phyloP scores from a whole-genome alignment of 2,329 filamentous ascomycete genomes.

The Fusarium nodosum region DNA sequence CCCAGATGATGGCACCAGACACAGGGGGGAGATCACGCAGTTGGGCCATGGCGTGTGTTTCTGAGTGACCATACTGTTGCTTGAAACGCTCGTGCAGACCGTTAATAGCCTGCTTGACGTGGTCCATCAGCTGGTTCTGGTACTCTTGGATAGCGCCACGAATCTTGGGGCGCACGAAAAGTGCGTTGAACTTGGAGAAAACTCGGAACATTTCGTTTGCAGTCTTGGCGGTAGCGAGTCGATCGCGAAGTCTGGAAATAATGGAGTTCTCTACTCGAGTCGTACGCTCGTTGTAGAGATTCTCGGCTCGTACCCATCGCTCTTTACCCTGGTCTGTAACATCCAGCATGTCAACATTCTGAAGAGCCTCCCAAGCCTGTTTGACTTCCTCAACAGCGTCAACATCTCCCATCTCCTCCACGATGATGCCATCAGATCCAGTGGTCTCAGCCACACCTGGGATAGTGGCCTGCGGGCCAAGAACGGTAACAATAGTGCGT shows the following conservation, averaged over 20 bases:
- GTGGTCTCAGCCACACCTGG: constrained; percentile 66
- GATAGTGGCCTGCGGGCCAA: constrained; percentile 78
- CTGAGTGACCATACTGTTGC: constrained; percentile 97
- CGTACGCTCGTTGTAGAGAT: constrained; percentile 96
- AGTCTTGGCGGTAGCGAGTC: constrained; percentile 93
- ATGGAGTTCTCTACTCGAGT: constrained; percentile 99
- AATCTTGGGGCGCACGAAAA: constrained; percentile 99
- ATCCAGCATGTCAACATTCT: constrained; percentile 95
- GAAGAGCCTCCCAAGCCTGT: constrained; percentile 92
- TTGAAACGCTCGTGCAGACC: constrained; percentile 97
- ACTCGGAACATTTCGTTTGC: constrained; percentile 99
- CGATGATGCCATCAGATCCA: constrained; percentile 73
- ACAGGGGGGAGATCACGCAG: constrained; percentile 95
- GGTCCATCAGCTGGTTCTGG: constrained; percentile 97
- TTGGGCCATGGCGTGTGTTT: constrained; percentile 98
- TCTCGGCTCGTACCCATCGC: constrained; percentile 93
- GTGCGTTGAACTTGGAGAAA: constrained; percentile 99
- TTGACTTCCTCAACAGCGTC: constrained; percentile 97
- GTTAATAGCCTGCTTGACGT: constrained; percentile 96
- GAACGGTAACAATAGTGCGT: constrained; percentile 95
- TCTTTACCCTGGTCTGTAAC: constrained; percentile 91
- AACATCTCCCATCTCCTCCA: constrained; percentile 96
- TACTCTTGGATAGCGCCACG: constrained; percentile 97
- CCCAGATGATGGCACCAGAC: constrained; percentile 97
- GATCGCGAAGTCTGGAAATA: constrained; percentile 91